Evolutionary conservation across 2,329 filamentous ascomycete genomes (phyloP).

Genomic region (Verticillium zaregamsianum): DNA sequence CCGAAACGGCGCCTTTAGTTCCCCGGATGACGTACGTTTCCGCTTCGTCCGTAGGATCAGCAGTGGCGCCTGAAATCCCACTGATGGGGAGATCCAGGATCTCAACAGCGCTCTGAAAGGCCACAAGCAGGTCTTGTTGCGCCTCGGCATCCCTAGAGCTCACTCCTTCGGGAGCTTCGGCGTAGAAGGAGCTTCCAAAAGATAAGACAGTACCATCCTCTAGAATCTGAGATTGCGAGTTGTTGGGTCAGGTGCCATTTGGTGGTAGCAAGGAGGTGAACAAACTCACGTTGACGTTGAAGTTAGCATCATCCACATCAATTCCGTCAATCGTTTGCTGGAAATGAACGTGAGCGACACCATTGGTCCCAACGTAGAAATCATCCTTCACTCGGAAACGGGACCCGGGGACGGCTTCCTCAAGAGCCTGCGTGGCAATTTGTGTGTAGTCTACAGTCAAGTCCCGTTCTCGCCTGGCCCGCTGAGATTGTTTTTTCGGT

Average conservation of each 20-base stretch:
- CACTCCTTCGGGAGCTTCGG: slow-evolving; percentile 34
- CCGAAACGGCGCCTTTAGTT: slow-evolving; percentile 38
- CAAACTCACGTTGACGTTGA: slow-evolving; percentile 49
- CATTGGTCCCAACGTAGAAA: slow-evolving; percentile 44
- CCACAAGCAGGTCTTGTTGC: slow-evolving; percentile 35
- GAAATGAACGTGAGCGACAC: slow-evolving; percentile 50
- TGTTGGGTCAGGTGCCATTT: slow-evolving; percentile 4
- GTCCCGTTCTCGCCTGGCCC: not conserved
- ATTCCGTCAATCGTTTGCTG: slow-evolving; percentile 48
- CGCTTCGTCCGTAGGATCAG: slow-evolving; percentile 17
- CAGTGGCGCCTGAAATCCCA: slow-evolving; percentile 18
- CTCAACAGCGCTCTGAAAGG: slow-evolving; percentile 35
- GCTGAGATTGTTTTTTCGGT: not conserved
- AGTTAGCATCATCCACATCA: slow-evolving; percentile 51
- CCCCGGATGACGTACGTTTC: slow-evolving; percentile 35
- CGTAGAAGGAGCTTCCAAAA: slow-evolving; percentile 42
- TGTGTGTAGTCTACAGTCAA: slow-evolving; percentile 25
- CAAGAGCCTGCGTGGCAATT: slow-evolving; percentile 32
- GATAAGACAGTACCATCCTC: slow-evolving; percentile 48
- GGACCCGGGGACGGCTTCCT: slow-evolving; percentile 22
- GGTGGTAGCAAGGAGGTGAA: not conserved
- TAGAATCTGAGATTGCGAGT: slow-evolving; percentile 29
- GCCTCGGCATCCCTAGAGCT: slow-evolving; percentile 33
- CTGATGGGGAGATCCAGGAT: slow-evolving; percentile 26
- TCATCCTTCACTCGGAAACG: slow-evolving; percentile 42